Percentiles rank a stretch among this genome's conserved stretches.
Conservation (phyloP, 2,329 filamentous ascomycete species). For the Neonectria neomacrospora region DNA sequence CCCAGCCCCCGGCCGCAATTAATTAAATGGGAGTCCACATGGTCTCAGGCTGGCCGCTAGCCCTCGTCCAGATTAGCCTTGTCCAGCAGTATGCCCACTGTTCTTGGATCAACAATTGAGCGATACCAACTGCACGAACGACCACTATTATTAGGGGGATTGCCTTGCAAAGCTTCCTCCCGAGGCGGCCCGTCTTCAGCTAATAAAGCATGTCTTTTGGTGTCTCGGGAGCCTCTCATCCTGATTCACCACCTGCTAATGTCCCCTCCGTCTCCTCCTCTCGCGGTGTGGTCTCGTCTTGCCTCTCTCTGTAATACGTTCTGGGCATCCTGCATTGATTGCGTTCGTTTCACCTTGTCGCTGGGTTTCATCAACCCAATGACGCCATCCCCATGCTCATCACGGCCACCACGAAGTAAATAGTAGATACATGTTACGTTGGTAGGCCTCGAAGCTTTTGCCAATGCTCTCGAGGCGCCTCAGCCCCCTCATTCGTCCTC, state of each 20-base stretch:
- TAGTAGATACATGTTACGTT: not conserved
- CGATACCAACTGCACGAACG: not conserved
- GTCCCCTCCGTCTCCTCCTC: constrained; percentile 4
- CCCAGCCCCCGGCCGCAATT: constrained; percentile 20
- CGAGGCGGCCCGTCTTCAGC: constrained; percentile 23
- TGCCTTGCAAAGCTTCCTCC: too few species aligned
- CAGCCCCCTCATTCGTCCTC: constrained; percentile 17
- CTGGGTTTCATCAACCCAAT: constrained; percentile 18
- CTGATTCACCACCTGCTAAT: not conserved
- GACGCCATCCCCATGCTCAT: not conserved
- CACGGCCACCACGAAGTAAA: not conserved
- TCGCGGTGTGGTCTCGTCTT: constrained; percentile 14
- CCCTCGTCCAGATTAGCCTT: not conserved
- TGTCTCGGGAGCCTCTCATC: constrained; percentile 17
- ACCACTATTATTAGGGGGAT: too few species aligned
- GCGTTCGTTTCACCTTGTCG: constrained; percentile 17
- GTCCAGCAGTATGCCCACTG: too few species aligned
- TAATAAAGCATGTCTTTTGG: not conserved
- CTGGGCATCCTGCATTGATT: constrained; percentile 11
- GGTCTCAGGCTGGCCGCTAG: constrained; percentile 38
- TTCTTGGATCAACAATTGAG: not conserved
- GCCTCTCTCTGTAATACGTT: not conserved
- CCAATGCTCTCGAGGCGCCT: not conserved
- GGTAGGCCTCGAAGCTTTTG: not conserved
- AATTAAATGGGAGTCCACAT: constrained; percentile 25